Base-by-base conservation (phyloP, 768 basidiomycete genomes). In the Cystobasidium onofrii region DNA sequence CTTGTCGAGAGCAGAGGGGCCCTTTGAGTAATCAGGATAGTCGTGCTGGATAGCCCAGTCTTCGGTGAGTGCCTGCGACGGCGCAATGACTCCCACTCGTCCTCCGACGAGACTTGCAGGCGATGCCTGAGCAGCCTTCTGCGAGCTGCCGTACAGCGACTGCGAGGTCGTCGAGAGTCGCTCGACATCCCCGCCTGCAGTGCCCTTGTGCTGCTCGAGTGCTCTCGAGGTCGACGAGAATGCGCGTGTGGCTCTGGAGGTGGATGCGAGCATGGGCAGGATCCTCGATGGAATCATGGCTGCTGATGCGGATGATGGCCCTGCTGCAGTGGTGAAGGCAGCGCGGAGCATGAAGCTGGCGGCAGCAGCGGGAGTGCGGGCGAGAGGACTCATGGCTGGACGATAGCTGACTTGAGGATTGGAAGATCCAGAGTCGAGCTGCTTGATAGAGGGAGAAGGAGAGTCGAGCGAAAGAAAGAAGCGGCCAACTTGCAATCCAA, bases 1-100 rank as follows among this genome's bases (percentile, higher is more conserved):
- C 82, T 98, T 98, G 85, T 97, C 92, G 62, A 99, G 85, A 55
- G 96, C 93, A 81, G 88, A 75, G 9, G 74, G 74, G 10, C 70
- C 71, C 36, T 71, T 75, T 29, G 55, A 55, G 39, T 74, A 74
- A 41, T 74, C 74, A 13, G 57, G 71, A 46, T 67, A 33, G n/a
- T 74, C 62, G 31, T 33, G 69, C 55, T 71, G 69, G 23, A 71
- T 71, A 31, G 52, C 20, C 52, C 55, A 71, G 55, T 71, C 69
- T 36, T 61, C 69, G 20, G 69, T 71, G 25, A 34, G n/a, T 9
- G 69, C 69, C 29, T 71, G 69, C 10, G 69, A 57, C 12, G 69
- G 69, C 2, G 69, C 69, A 34, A 71, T 71, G 33, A 71, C 55
- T 17, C 69, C 69, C n/a, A 57, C 54, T 60, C 55, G 13, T 34